Evolutionary conservation across 192 early-diverging fungal species (phyloP).

Genomic region (Rhizophagus prolifer): DNA sequence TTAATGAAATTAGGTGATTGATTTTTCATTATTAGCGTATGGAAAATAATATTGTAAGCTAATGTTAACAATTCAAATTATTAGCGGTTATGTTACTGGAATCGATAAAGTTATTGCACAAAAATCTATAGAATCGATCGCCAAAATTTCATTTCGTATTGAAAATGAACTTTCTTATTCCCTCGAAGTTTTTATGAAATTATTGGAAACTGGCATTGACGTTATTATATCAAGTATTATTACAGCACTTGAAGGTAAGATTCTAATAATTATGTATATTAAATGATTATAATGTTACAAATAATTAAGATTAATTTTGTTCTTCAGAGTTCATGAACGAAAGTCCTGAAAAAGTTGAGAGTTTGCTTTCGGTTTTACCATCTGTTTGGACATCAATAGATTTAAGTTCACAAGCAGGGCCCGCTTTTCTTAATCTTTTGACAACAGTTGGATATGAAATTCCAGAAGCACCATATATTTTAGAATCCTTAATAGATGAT

Average conservation of each 20-base stretch:
- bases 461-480: constrained; percentile 19
- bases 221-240: constrained; percentile 11
- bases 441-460: neutral
- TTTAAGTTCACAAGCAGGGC: constrained; percentile 6
- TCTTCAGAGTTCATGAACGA: neutral
- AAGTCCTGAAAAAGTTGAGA: constrained; percentile 1
- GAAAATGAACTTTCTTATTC: constrained; percentile 14
- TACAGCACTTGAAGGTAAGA: constrained; percentile 6
- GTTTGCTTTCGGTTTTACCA: neutral
- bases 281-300: neutral
- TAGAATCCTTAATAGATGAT: constrained; percentile 13
- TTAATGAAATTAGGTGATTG: constrained; percentile 21
- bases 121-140: constrained; percentile 10
- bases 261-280: neutral
- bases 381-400: constrained; percentile 10
- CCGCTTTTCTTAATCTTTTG: constrained; percentile 14
- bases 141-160: constrained; percentile 2
- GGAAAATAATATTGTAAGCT: neutral
- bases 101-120: neutral
- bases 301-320: neutral
- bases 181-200: constrained; percentile 21
- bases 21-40: neutral
- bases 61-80: neutral
- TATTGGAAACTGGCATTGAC: constrained; percentile 17
- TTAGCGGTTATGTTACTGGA: constrained; percentile 23